Base-by-base conservation (phyloP, 202 grass and related monocot genomes). In the Alloteropsis angusta region DNA sequence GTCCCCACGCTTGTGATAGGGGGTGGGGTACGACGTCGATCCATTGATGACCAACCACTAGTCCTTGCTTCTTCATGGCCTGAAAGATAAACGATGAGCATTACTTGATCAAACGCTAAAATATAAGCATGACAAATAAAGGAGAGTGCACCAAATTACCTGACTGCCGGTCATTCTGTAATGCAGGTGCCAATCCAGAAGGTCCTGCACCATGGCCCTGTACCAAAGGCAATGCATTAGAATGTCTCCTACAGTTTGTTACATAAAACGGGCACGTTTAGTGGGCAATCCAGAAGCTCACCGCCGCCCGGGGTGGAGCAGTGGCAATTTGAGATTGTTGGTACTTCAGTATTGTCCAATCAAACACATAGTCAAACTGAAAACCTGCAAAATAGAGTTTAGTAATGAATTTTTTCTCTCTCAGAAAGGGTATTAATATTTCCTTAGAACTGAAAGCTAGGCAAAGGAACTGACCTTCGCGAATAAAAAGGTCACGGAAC, bases 311-410 rank as follows among this genome's bases (percentile, higher is more conserved):
- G 38, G 89, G 89, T 52, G 94, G 91, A 71, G 89, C 90, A 74
- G 85, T 93, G 65, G 91, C 85, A 78, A 94, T 97, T 65, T 97
- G 94, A 70, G 94, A 92, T 74, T 97, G 91, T 72, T 97, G 94
- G 71, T 97, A 97, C 85, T 94, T 97, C 65, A 97, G 70, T 83
- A 97, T 97, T 44, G 94, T 97, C 94, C 94, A 97, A 81, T 97
- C 94, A 85, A 97, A 97, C n/a, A 97, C 94, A 78, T 97, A 97
- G 62, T 97, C 94, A 82, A 97, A 97, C 81, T 97, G 94, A 88
- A 97, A 97, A 72, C 93, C 93, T 97, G 80, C 49, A 89, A 84
- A 75, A 72, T 34, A 81, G 58, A 47, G 60, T 68, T 80, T 66
- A 59, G 62, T 50, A 50, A 80, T 61, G 19, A 84, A 44, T n/a